phyloP scores from a whole-genome alignment of 805 yeast genomes.

The Saccharomyces kudriavzevii region DNA sequence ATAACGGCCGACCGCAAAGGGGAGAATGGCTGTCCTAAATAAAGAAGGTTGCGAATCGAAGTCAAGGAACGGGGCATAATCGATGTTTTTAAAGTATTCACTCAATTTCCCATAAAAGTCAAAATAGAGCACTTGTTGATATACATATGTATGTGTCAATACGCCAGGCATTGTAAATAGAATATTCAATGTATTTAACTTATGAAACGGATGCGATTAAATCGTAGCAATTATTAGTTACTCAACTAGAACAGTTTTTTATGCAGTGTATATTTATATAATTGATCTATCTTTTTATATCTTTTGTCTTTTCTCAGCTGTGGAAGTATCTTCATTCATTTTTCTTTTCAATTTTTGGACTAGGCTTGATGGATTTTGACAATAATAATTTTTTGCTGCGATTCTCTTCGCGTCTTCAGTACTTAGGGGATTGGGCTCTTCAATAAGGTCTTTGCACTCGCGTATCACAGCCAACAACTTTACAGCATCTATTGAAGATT shows the following conservation, averaged over 20 bases:
- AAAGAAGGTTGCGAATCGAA: background rate
- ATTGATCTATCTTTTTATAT: background rate
- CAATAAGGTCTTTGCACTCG: constrained; percentile 42
- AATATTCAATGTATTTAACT: background rate
- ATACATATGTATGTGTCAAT: background rate
- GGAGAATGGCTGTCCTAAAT: background rate
- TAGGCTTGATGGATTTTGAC: constrained; percentile 49
- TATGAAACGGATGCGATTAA: background rate
- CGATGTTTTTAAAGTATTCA: background rate
- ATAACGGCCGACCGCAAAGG: background rate
- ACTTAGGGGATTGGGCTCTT: constrained; percentile 38
- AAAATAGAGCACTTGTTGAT: background rate
- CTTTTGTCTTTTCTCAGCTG: constrained; percentile 11
- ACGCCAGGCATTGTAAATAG: background rate
- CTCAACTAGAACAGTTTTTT: background rate
- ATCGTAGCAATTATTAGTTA: background rate
- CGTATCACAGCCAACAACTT: constrained; percentile 38
- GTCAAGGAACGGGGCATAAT: background rate
- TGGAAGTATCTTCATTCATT: constrained; percentile 16
- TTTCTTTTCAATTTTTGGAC: constrained; percentile 47
- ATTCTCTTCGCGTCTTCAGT: constrained; percentile 55
- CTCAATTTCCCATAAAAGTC: background rate
- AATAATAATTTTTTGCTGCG: constrained; percentile 56
- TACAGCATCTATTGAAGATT: constrained; percentile 31
- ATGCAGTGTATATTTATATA: background rate